Conservation (phyloP, 805 yeast species). For the Suhomyces kilbournensis region DNA sequence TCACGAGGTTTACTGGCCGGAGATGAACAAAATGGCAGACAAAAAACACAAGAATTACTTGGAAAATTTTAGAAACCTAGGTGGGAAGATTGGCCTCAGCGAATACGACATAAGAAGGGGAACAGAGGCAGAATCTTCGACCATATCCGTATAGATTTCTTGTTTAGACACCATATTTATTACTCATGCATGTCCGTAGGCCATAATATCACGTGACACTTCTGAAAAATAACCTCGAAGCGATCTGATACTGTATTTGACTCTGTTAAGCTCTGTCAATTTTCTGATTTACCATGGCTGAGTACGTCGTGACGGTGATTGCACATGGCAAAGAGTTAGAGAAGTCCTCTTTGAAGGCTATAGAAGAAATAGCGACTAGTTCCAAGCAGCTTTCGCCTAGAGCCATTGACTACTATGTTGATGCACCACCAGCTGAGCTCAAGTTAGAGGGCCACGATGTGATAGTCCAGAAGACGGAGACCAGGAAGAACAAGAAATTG, state of each 20-base stretch:
- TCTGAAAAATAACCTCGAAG: neutral
- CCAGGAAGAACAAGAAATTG: conserved; percentile 45
- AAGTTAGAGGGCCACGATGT: conserved; percentile 22
- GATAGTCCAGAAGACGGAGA: conserved; percentile 24
- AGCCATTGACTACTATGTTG: conserved; percentile 20
- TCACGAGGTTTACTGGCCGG: conserved; percentile 55
- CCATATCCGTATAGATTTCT: neutral
- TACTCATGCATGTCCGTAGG: neutral
- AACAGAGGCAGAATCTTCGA: neutral
- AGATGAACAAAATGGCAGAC: conserved; percentile 43
- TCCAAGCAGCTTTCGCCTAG: conserved; percentile 16
- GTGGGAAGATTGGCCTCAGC: conserved; percentile 50
- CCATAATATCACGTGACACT: neutral
- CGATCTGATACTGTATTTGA: neutral
- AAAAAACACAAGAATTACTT: conserved; percentile 31
- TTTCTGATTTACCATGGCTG: neutral
- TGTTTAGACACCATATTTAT: neutral
- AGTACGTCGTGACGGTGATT: conserved; percentile 18
- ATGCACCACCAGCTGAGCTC: neutral
- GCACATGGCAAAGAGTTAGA: conserved; percentile 13
- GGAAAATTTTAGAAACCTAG: conserved; percentile 41
- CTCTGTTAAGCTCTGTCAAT: neutral
- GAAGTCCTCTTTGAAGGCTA: conserved; percentile 2
- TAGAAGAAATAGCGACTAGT: conserved; percentile 4
- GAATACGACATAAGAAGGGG: conserved; percentile 47